phyloP scores from a whole-genome alignment of 768 basidiomycete species.

The Lentinula lateritia region DNA sequence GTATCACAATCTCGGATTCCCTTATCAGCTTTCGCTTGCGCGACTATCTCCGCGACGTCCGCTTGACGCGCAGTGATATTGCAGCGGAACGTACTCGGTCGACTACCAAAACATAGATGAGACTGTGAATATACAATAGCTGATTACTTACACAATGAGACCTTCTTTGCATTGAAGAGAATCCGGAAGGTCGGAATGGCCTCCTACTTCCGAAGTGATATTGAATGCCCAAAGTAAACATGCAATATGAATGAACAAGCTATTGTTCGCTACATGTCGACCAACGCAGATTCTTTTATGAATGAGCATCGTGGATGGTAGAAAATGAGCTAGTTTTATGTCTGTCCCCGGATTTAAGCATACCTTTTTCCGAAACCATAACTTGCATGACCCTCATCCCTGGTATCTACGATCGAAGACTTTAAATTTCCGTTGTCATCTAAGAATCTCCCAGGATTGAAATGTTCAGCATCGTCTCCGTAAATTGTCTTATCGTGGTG shows the following conservation, averaged over 20 bases:
- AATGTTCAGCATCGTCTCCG: neutral
- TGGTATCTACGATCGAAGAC: conserved; percentile 2
- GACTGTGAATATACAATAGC: neutral
- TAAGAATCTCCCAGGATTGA: conserved; percentile 4
- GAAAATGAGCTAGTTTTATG: neutral
- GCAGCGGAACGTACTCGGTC: no score
- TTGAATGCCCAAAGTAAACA: conserved; percentile 17
- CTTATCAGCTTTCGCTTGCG: no score
- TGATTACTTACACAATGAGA: conserved; percentile 3
- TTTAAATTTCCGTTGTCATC: neutral
- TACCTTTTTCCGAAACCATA: conserved; percentile 19
- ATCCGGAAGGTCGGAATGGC: neutral
- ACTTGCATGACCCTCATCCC: conserved; percentile 16
- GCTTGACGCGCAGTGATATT: no score
- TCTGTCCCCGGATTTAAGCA: neutral
- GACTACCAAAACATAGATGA: neutral
- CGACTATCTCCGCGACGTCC: no score
- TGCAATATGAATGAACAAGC: conserved; percentile 24
- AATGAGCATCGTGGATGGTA: neutral
- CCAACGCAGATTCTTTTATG: conserved; percentile 17
- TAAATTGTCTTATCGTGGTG: neutral
- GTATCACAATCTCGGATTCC: no score
- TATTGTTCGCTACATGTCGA: conserved; percentile 22
- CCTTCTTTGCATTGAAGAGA: neutral
- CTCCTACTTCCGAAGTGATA: neutral